Percentiles rank a stretch among this genome's conserved stretches.
Evolutionary conservation across 2,329 filamentous ascomycete genomes (phyloP).

Genomic region (Rutstroemia sp.): DNA sequence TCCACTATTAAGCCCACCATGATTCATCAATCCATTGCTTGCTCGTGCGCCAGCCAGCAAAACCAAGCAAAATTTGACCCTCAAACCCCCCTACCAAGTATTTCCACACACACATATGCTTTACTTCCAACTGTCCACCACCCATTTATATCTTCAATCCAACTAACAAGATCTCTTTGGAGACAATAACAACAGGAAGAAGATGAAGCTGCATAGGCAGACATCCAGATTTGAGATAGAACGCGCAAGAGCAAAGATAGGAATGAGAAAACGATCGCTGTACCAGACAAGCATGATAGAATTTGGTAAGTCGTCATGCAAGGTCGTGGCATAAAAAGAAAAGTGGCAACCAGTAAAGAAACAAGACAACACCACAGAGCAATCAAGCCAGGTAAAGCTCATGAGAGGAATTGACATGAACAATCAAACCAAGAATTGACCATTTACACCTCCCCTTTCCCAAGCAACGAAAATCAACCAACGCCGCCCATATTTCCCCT

Average conservation of each 20-base stretch:
- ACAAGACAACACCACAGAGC: conserved; percentile 4
- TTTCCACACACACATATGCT: conserved; percentile 13
- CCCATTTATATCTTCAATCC: conserved; percentile 20
- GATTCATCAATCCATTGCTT: conserved; percentile 18
- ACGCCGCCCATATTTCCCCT: conserved; percentile 18
- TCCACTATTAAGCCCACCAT: conserved; percentile 27
- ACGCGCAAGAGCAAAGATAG: conserved; percentile 13
- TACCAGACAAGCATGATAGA: conserved; percentile 55
- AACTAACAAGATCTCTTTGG: conserved; percentile 17
- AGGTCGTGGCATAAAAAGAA: conserved; percentile 37
- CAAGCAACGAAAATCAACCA: conserved; percentile 22
- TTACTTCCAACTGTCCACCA: conserved; percentile 3
- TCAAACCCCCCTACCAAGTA: conserved; percentile 5
- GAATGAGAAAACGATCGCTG: conserved; percentile 40
- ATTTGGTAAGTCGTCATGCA: conserved; percentile 44
- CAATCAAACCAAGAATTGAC: conserved; percentile 28
- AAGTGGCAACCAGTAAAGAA: conserved; percentile 25
- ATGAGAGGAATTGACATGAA: conserved; percentile 32
- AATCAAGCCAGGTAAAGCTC: conserved; percentile 25
- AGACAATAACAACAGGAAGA: conserved; percentile 20
- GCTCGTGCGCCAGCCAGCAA: conserved; percentile 18
- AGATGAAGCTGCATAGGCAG: conserved; percentile 11
- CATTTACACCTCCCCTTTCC: conserved; percentile 30
- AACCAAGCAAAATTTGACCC: conserved; percentile 16
- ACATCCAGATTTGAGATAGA: conserved; percentile 10